Evolutionary conservation across 805 yeast species (phyloP), one percentile per base, ranked within the genome.

Genomic region (Cyberlindnera americana): DNA sequence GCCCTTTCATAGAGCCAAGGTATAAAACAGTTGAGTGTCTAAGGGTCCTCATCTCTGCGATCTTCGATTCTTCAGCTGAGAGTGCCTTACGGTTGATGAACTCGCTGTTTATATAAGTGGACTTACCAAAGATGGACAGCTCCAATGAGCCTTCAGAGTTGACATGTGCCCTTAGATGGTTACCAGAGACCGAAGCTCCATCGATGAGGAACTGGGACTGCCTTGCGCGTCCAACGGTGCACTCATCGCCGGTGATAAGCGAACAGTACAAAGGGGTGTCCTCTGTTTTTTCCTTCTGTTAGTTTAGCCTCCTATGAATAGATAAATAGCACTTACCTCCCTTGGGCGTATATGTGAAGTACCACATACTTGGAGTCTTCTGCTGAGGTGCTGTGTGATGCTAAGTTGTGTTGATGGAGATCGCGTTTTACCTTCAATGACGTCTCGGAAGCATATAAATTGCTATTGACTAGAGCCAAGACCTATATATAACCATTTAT

Each of bases 81-180:
- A 9, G n/a, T 5, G 7, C 9, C 15, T 30, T 29, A 12, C 38
- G 28, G 22, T 22, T 28, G 21, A 35, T 35, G 23, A 5, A 12
- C 18, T 35, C 33, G 3, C 10, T 19, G 28, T 28, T 28, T 12
- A 35, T 35, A 13, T 19, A 9, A 3, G 38, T 35, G 11, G 32
- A 28, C 22, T 29, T 35, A 12, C 38, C 38, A 12, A 17, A 29
- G 7, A 33, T 18, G 12, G 15, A 23, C 14, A 33, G 5, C 24
- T 17, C 16, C 3, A 33, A 16, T 5, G 16, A 11, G 4, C 28
- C 35, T 23, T 23, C 27, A 14, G 12, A 11, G 11, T 11, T 18
- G 4, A 33, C 6, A 4, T 24, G 22, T 4, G 11, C 33, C n/a
- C 6, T 16, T 4, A 33, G 13, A 13, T 33, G 35, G 16, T 23